Evolutionary conservation across 2,329 filamentous ascomycete species (phyloP).

Genomic region (Penicillium sp.): DNA sequence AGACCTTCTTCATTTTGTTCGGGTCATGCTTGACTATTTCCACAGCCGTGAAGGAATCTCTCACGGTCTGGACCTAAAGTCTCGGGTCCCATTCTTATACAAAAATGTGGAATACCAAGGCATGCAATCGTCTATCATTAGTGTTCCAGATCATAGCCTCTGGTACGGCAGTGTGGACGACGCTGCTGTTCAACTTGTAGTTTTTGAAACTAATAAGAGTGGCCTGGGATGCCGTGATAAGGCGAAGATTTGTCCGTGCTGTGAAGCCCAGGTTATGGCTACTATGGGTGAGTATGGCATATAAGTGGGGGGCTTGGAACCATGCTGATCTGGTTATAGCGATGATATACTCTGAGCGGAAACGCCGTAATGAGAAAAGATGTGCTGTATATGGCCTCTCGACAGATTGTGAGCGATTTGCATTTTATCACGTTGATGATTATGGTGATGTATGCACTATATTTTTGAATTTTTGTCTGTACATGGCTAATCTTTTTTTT

Average conservation of each 20-base stretch:
- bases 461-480: background rate
- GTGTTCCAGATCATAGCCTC: constrained; percentile 7
- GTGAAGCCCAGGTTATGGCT: constrained; percentile 3
- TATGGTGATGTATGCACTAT: constrained; percentile 3
- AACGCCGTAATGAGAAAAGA: background rate
- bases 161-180: constrained; percentile 7
- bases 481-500: background rate
- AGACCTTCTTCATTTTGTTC: background rate
- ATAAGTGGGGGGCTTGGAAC: background rate
- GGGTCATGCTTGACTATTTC: background rate
- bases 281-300: constrained; percentile 7
- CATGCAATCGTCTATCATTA: background rate
- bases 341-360: constrained; percentile 10
- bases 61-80: background rate
- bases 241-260: background rate
- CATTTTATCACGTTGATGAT: constrained; percentile 13
- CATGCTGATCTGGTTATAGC: background rate
- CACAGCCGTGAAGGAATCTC: background rate
- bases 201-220: constrained; percentile 5
- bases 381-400: constrained; percentile 10
- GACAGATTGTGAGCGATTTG: constrained; percentile 9
- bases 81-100: background rate
- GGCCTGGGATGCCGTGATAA: background rate
- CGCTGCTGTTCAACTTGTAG: constrained; percentile 5
- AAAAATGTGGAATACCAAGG: background rate